Evolutionary conservation across 768 basidiomycete species (phyloP).

Genomic region (Russula emetica): DNA sequence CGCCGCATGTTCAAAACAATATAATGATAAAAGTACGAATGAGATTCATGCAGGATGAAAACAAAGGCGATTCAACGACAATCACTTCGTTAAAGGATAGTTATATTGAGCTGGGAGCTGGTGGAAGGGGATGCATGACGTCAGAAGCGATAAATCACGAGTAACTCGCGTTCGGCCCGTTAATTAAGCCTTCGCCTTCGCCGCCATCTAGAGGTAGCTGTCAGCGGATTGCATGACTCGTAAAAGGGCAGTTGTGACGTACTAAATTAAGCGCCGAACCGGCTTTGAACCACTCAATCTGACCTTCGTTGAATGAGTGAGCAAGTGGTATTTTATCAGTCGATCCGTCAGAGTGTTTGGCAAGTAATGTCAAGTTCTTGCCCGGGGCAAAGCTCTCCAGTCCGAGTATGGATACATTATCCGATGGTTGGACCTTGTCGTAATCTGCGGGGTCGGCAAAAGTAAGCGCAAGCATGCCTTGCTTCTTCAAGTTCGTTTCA

Average conservation of each 20-base stretch:
- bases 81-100: neutral
- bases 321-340: constrained; percentile 75
- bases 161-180: neutral
- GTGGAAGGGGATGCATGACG: neutral
- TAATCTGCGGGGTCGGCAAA: constrained; percentile 92
- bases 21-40: neutral
- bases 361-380: constrained; percentile 78
- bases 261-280: constrained; percentile 91
- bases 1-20: neutral
- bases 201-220: constrained; percentile 17
- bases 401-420: constrained; percentile 86
- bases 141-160: neutral
- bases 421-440: constrained; percentile 82
- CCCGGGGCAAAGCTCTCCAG: constrained; percentile 86
- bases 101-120: neutral
- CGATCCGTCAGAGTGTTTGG: constrained; percentile 79
- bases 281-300: constrained; percentile 98
- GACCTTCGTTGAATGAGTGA: constrained; percentile 95
- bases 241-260: constrained; percentile 30
- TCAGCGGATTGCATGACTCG: constrained; percentile 1
- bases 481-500: constrained; percentile 98
- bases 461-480: constrained; percentile 96
- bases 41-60: constrained; percentile 6
- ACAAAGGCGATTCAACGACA: neutral
- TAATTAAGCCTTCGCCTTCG: constrained; percentile 15